Base-by-base conservation (phyloP, 2,329 filamentous ascomycete genomes). In the Penicillium sp. region DNA sequence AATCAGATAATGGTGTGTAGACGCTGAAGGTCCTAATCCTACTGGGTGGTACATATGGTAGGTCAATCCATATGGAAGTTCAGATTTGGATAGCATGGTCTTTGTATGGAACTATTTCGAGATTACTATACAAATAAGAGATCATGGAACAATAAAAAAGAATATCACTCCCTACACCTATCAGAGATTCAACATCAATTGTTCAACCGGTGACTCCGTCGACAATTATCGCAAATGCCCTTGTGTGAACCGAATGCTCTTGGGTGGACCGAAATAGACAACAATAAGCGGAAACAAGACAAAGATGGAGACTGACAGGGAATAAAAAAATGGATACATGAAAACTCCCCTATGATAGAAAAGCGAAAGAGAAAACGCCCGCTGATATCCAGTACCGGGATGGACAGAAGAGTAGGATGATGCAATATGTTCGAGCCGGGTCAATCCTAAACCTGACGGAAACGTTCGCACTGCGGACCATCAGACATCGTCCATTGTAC, bases 401-500 rank as follows among this genome's bases (percentile, higher is more conserved):
- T 60, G 61, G 56, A 55, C 56, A 59, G 52, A 54, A 59, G 55
- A 54, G 45, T 58, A 47, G 55, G 51, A 35, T 48, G 59, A 67
- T 71, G 66, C 65, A 65, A 61, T 62, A 62, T 61, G 64, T 57
- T 44, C 50, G 46, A 54, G 58, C 52, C 59, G 34, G 49, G 54
- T 54, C 50, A 50, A 60, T 50, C 32, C 56, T 50, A 15, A 31
- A 54, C 47, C 39, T 47, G 46, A 37, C 25, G 21, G 21, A 54
- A 53, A 50, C n/a, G 9, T 16, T 32, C 35, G 32, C 42, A 50
- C 50, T 44, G 46, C 13, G 55, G n/a, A 23, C 4, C 21, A 51
- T 68, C 59, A 76, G 39, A 76, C 73, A 46, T 76, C 73, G 50
- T 75, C 74, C 72, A 76, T 75, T 63, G 89, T 87, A 27, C 93